Conservation (phyloP, 108 stramenopile species). For the Epithemia pelagica region DNA sequence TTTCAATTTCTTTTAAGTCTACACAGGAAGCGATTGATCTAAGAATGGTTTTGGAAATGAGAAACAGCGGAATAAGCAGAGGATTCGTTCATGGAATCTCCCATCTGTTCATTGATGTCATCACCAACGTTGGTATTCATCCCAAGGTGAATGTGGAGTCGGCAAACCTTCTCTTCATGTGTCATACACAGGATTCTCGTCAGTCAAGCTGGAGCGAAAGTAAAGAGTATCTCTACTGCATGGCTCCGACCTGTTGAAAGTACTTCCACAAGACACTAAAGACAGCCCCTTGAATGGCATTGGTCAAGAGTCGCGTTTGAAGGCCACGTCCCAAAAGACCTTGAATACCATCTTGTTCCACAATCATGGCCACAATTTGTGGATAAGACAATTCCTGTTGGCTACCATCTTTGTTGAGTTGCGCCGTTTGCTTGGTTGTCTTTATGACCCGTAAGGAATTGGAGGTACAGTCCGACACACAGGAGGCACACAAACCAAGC, state of each 20-base stretch:
- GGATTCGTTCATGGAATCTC: too few relatives aligned
- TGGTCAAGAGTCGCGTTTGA: conserved; percentile 73
- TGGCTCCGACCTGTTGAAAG: conserved; percentile 57
- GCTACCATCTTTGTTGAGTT: conserved; percentile 18
- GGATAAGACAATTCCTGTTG: conserved; percentile 54
- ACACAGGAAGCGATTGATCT: too few relatives aligned
- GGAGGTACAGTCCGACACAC: conserved; percentile 62
- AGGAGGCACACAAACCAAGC: conserved; percentile 59
- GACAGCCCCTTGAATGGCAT: conserved; percentile 76
- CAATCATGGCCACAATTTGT: conserved; percentile 47
- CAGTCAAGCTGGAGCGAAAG: too few relatives aligned
- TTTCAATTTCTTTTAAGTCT: too few relatives aligned
- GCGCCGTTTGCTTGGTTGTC: conserved; percentile 78
- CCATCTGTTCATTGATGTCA: too few relatives aligned
- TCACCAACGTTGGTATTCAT: too few relatives aligned
- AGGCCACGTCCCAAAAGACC: conserved; percentile 78
- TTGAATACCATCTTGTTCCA: conserved; percentile 63
- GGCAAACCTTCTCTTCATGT: too few relatives aligned
- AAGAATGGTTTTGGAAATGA: too few relatives aligned
- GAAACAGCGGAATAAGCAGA: too few relatives aligned
- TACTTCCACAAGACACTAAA: conserved; percentile 85
- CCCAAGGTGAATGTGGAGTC: too few relatives aligned
- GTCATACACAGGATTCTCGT: too few relatives aligned
- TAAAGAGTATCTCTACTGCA: too few relatives aligned
- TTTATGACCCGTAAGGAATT: conserved; percentile 83